Conservation (phyloP, 148 eudicot genomes). For the Spergularia marina region DNA sequence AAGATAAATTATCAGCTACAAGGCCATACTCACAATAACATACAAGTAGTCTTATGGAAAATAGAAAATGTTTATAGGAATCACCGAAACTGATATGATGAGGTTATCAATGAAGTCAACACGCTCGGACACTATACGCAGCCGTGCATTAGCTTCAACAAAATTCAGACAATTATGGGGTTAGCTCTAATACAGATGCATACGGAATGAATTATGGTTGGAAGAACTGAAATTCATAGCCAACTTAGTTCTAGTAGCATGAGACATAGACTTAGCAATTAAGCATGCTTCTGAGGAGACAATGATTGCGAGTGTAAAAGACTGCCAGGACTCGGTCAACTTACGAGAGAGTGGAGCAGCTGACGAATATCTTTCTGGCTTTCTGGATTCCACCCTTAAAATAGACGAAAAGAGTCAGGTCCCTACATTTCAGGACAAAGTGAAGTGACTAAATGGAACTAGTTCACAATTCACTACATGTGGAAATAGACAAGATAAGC, state of each 20-base stretch:
- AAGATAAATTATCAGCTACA: constrained; percentile 23
- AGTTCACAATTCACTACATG: constrained; percentile 3
- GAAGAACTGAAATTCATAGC: background rate
- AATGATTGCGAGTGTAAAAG: background rate
- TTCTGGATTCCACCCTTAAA: constrained; percentile 97
- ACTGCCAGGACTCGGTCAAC: constrained; percentile 23
- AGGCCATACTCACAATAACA: background rate
- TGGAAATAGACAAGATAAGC: constrained; percentile 13
- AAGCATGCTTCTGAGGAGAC: background rate
- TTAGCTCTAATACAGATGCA: constrained; percentile 21
- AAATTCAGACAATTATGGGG: constrained; percentile 20
- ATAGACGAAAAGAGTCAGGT: constrained; percentile 66
- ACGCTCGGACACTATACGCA: constrained; percentile 94
- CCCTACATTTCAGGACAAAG: constrained; percentile 49
- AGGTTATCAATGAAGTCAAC: constrained; percentile 86
- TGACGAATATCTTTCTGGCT: constrained; percentile 98
- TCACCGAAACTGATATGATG: constrained; percentile 87
- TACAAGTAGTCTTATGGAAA: background rate
- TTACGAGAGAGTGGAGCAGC: constrained; percentile 99
- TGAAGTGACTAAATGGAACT: constrained; percentile 34
- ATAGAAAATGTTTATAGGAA: constrained; percentile 22
- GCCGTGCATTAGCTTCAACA: constrained; percentile 90
- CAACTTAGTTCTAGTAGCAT: background rate
- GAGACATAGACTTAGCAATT: too few species aligned
- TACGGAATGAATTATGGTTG: background rate